These are phyloP conservation scores for Heterobasidion occidentale DNA, from an alignment of 1,284 basidiomycete genomes.

Conservation along the genomic window DNA sequence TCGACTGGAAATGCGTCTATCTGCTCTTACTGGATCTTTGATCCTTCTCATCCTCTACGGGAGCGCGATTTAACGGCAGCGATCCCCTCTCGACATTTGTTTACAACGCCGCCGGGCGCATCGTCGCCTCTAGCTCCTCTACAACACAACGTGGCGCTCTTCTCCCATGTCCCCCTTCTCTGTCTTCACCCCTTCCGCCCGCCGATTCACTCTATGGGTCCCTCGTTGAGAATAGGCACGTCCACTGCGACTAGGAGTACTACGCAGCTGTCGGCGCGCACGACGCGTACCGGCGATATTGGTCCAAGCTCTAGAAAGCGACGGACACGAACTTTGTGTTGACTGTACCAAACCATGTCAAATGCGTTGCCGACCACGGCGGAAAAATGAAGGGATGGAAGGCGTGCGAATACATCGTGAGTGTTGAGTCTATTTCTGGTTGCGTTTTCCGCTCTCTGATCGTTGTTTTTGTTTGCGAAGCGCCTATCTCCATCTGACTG, in stretches of 20 bases:
- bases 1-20: no score
- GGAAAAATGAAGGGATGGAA: slow-evolving; percentile 34
- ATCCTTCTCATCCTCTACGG: no score
- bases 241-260: slow-evolving; percentile 34
- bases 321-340: slow-evolving; percentile 50
- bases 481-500: no score
- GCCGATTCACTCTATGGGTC: slow-evolving; percentile 29
- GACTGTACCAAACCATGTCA: slow-evolving; percentile 43
- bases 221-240: slow-evolving; percentile 30
- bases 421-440: slow-evolving; percentile 4
- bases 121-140: no score
- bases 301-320: slow-evolving; percentile 47
- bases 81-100: no score
- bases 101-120: no score
- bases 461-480: no score
- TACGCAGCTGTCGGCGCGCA: slow-evolving; percentile 35
- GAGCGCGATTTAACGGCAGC: no score
- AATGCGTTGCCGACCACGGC: slow-evolving; percentile 42
- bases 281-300: slow-evolving; percentile 31
- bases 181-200: not conserved
- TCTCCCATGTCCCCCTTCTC: no score
- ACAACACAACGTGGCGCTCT: no score
- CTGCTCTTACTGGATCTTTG: no score
- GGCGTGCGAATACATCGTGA: slow-evolving; percentile 32
- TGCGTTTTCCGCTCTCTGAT: no score